Percentiles rank a stretch among this genome's conserved stretches.
phyloP scores from a whole-genome alignment of 257 asterid genomes.

The Lycium ferocissimum region DNA sequence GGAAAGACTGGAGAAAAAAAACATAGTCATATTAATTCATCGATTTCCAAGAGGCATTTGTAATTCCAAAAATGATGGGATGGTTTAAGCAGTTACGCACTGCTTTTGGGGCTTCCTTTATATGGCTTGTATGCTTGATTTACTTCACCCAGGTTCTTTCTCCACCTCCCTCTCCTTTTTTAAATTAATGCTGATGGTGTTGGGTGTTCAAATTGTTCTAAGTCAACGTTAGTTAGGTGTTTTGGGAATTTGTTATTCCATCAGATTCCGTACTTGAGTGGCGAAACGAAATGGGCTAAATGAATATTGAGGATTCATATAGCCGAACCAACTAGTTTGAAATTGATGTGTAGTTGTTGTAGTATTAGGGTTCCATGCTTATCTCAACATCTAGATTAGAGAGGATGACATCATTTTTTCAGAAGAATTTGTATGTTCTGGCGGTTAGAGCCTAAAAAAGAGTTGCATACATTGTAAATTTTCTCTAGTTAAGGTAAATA shows the following conservation, averaged over 20 bases:
- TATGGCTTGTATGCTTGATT: slow-evolving; percentile 93
- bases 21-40: background rate
- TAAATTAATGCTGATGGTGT: background rate
- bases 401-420: no score
- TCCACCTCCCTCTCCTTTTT: background rate
- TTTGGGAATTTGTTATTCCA: background rate
- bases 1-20: slow-evolving; percentile 26
- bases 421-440: background rate
- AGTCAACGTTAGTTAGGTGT: background rate
- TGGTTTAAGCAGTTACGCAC: slow-evolving; percentile 75
- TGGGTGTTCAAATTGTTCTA: background rate
- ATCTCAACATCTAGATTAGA: background rate
- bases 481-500: background rate
- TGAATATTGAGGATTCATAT: background rate
- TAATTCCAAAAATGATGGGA: slow-evolving; percentile 51
- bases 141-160: slow-evolving; percentile 89
- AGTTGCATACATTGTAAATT: background rate
- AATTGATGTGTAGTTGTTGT: background rate
- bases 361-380: slow-evolving; percentile 8
- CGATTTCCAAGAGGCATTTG: background rate
- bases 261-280: background rate
- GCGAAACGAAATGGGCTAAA: background rate
- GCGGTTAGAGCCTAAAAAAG: background rate
- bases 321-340: background rate
- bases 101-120: slow-evolving; percentile 83